These are phyloP conservation scores for Pseudogymnoascus sp. DNA, from an alignment of 2,329 filamentous ascomycete species.

Conservation along the genomic window DNA sequence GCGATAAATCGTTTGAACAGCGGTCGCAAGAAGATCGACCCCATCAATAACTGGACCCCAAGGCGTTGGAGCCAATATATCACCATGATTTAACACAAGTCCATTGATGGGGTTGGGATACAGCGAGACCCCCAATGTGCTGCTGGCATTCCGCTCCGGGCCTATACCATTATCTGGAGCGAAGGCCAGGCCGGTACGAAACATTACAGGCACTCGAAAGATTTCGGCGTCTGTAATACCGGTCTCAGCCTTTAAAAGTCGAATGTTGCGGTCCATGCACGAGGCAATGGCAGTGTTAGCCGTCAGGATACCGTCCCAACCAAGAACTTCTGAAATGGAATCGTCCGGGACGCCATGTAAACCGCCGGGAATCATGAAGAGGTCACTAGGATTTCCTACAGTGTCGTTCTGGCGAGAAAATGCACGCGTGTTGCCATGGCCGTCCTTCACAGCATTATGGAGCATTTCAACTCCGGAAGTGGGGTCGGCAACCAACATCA, in stretches of 20 bases:
- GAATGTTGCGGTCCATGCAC: background rate
- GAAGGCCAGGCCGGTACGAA: background rate
- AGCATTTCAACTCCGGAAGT: conserved; percentile 23
- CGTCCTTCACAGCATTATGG: conserved; percentile 8
- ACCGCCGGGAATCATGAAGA: background rate
- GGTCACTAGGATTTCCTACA: background rate
- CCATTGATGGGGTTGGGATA: conserved; percentile 13
- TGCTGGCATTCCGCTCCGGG: conserved; percentile 6
- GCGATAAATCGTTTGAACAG: conserved; percentile 14
- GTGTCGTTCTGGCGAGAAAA: background rate
- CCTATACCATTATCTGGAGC: background rate
- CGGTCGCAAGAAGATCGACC: conserved; percentile 17
- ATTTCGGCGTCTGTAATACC: background rate
- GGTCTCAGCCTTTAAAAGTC: background rate
- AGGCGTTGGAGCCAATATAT: conserved; percentile 18
- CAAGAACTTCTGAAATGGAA: background rate
- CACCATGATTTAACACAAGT: conserved; percentile 14
- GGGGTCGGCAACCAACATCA: conserved; percentile 22
- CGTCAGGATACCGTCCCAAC: background rate
- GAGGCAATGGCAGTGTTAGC: background rate
- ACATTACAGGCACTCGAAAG: background rate
- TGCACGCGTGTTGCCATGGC: background rate
- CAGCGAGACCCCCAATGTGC: conserved; percentile 8
- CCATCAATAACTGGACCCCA: conserved; percentile 21
- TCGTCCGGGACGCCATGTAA: background rate